These are phyloP conservation scores for Hypomontagnella submonticulosa DNA, from an alignment of 495 filamentous ascomycete species.

Conservation along the genomic window DNA sequence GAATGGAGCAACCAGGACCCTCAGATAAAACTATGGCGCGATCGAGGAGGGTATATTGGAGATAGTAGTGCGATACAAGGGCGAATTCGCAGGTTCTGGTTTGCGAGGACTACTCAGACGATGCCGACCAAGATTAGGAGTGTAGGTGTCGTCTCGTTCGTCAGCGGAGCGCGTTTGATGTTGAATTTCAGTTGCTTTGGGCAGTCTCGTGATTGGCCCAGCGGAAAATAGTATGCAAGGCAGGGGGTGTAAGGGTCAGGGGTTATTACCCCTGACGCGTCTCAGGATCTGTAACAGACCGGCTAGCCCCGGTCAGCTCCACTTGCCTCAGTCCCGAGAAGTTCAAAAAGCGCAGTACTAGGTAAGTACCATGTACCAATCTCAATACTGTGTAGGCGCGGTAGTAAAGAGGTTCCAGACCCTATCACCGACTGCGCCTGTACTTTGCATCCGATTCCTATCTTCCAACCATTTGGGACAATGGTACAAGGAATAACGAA, in stretches of 20 bases:
- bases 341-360: constrained; percentile 27
- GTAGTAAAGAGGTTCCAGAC: no score
- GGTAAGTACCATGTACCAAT: constrained; percentile 14
- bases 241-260: constrained; percentile 40
- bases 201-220: constrained; percentile 34
- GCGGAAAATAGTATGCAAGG: constrained; percentile 43
- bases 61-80: constrained; percentile 20
- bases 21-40: constrained; percentile 47
- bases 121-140: constrained; percentile 44
- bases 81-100: constrained; percentile 21
- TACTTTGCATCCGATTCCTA: background rate
- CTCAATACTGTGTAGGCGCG: constrained; percentile 8
- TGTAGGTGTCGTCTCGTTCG: constrained; percentile 42
- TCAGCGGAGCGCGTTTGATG: constrained; percentile 46
- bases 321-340: constrained; percentile 31
- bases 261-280: constrained; percentile 41
- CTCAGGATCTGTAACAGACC: constrained; percentile 46
- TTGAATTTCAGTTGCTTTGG: constrained; percentile 45
- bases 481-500: background rate
- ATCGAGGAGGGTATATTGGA: constrained; percentile 43
- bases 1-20: constrained; percentile 32
- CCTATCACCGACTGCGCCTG: constrained; percentile 1
- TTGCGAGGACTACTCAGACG: constrained; percentile 31
- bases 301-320: constrained; percentile 26
- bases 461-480: constrained; percentile 7